Conservation (phyloP, 2,329 filamentous ascomycete genomes). For the Aureobasidium melanogenum region DNA sequence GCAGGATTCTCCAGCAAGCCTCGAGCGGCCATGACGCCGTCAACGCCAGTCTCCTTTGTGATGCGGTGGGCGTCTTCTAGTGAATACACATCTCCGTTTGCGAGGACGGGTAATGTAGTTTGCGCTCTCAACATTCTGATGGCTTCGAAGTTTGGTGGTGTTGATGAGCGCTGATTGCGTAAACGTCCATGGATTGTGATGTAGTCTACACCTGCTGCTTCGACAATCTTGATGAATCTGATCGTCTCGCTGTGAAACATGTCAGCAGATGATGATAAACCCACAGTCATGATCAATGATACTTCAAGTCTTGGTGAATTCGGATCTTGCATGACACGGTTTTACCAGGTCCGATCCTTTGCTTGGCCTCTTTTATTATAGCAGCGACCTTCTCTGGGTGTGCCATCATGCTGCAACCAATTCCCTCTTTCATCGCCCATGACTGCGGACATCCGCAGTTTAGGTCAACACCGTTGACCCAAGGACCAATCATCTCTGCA, state of each 20-base stretch:
- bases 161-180: slow-evolving; percentile 50
- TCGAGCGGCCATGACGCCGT: slow-evolving; percentile 60
- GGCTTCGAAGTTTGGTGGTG: slow-evolving; percentile 53
- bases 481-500: slow-evolving; percentile 52
- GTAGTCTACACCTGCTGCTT: slow-evolving; percentile 56
- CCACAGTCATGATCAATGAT: neutral
- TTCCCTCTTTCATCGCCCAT: slow-evolving; percentile 60
- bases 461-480: slow-evolving; percentile 56
- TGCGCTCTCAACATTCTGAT: slow-evolving; percentile 47
- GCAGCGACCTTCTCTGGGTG: slow-evolving; percentile 55
- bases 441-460: slow-evolving; percentile 68
- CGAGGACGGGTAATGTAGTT: slow-evolving; percentile 51
- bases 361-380: slow-evolving; percentile 53
- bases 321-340: slow-evolving; percentile 64
- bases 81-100: slow-evolving; percentile 62
- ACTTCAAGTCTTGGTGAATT: slow-evolving; percentile 56
- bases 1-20: slow-evolving; percentile 60
- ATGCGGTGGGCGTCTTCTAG: slow-evolving; percentile 31
- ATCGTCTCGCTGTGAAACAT: slow-evolving; percentile 31
- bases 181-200: slow-evolving; percentile 63
- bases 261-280: neutral
- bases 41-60: slow-evolving; percentile 24
- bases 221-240: slow-evolving; percentile 54
- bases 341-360: slow-evolving; percentile 39
- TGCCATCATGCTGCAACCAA: slow-evolving; percentile 63